These are phyloP conservation scores for Parachaetomium inaequale DNA, from an alignment of 495 filamentous ascomycete species.

Conservation along the genomic window DNA sequence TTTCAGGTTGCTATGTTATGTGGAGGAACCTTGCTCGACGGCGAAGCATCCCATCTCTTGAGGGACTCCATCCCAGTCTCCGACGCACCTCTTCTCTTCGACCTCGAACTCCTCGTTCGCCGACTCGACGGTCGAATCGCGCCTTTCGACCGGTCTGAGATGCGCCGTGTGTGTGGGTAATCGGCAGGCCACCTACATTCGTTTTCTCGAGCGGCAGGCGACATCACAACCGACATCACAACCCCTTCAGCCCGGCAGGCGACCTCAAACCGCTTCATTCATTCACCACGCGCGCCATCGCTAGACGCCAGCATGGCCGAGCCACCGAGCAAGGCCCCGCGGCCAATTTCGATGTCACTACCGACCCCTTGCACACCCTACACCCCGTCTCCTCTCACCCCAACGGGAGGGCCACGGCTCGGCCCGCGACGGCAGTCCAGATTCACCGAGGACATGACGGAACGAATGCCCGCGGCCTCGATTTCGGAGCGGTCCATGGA, in stretches of 20 bases:
- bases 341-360: not conserved
- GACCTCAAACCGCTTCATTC: too few relatives aligned
- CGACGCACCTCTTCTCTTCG: not conserved
- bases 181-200: not conserved
- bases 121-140: not conserved
- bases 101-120: not conserved
- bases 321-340: not conserved
- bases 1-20: not conserved
- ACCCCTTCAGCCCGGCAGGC: too few relatives aligned
- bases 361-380: not conserved
- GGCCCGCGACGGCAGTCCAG: conserved; percentile 26
- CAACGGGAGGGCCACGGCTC: conserved; percentile 14
- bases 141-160: not conserved
- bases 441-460: conserved; percentile 33
- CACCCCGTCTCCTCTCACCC: conserved; percentile 5
- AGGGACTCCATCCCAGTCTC: not conserved
- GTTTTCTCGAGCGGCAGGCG: not conserved
- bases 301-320: conserved; percentile 8
- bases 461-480: conserved; percentile 28
- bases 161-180: not conserved
- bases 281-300: not conserved
- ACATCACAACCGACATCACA: not conserved
- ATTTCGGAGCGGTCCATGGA: conserved; percentile 19
- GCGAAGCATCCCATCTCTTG: conserved; percentile 1
- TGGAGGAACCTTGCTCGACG: not conserved